phyloP scores from a whole-genome alignment of 352 stramenopile species.

The Nothophytophthora sp. region DNA sequence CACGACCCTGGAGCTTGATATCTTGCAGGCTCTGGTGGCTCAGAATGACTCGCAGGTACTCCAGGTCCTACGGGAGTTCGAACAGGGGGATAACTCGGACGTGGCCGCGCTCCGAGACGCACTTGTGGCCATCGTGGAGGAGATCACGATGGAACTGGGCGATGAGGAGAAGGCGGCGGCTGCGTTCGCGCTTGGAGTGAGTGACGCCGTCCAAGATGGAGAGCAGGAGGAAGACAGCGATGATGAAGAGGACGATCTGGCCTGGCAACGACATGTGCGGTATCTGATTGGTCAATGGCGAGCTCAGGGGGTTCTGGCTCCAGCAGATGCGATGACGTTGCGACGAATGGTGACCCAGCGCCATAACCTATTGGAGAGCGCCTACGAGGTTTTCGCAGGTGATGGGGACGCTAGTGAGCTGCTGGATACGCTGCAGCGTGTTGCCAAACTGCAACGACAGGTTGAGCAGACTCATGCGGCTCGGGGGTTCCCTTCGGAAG shows the following conservation, averaged over 20 bases:
- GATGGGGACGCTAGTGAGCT: slow-evolving; percentile 66
- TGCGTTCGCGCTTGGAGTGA: slow-evolving; percentile 31
- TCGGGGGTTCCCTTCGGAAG: slow-evolving; percentile 23
- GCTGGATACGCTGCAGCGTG: slow-evolving; percentile 69
- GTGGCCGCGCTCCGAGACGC: slow-evolving; percentile 39
- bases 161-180: slow-evolving; percentile 58
- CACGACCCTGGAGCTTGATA: slow-evolving; percentile 59
- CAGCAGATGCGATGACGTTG: slow-evolving; percentile 39
- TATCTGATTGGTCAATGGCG: slow-evolving; percentile 56
- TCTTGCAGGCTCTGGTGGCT: slow-evolving; percentile 56
- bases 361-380: slow-evolving; percentile 72
- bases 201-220: slow-evolving; percentile 28
- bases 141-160: slow-evolving; percentile 64
- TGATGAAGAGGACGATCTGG: slow-evolving; percentile 13
- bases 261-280: slow-evolving; percentile 54
- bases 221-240: slow-evolving; percentile 23
- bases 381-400: slow-evolving; percentile 63
- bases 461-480: slow-evolving; percentile 30
- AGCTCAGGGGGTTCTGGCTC: slow-evolving; percentile 24
- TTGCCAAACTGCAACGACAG: slow-evolving; percentile 67
- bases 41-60: slow-evolving; percentile 61
- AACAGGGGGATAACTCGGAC: slow-evolving; percentile 32
- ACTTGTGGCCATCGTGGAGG: slow-evolving; percentile 55
- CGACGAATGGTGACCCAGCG: slow-evolving; percentile 41
- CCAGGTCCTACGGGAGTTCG: slow-evolving; percentile 36